Evolutionary conservation across 192 early-diverging fungal species (phyloP).

Genomic region (Martensiomyces pterosporus): DNA sequence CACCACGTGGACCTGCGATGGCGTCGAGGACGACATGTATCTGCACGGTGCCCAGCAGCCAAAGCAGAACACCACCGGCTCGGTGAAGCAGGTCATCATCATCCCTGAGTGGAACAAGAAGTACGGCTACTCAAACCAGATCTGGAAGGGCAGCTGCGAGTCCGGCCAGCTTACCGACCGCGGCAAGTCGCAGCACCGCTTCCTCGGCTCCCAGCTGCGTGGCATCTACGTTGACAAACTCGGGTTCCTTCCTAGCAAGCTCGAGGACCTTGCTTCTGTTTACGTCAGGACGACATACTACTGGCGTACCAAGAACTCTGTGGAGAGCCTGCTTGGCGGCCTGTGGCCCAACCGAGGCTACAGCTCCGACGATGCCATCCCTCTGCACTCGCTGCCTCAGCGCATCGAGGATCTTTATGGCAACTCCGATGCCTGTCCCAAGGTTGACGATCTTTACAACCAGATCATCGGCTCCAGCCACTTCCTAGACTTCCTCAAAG

Average conservation of each 20-base stretch:
- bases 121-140: conserved; percentile 28
- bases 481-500: conserved; percentile 34
- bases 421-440: conserved; percentile 46
- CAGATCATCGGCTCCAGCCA: conserved; percentile 8
- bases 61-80: conserved; percentile 34
- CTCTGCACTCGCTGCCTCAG: conserved; percentile 48
- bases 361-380: conserved; percentile 14
- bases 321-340: conserved; percentile 46
- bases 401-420: conserved; percentile 47
- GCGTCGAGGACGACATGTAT: conserved; percentile 25
- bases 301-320: conserved; percentile 57
- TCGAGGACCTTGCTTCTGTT: conserved; percentile 35
- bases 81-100: conserved; percentile 30
- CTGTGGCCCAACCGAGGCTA: conserved; percentile 46
- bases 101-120: conserved; percentile 42
- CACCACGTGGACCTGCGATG: conserved; percentile 41
- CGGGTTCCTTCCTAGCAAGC: conserved; percentile 31
- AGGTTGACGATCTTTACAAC: conserved; percentile 2
- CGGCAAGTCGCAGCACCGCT: conserved; percentile 53
- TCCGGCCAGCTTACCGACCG: conserved; percentile 58
- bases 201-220: conserved; percentile 44
- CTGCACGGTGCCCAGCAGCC: conserved; percentile 24
- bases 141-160: conserved; percentile 49
- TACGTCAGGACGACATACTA: conserved; percentile 58
- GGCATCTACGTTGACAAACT: conserved; percentile 54